A percentile compares a stretch with the other conserved stretches of the same genome.
These are phyloP conservation scores for Penicillium fimorum DNA, from an alignment of 495 filamentous ascomycete genomes.

Conservation along the genomic window DNA sequence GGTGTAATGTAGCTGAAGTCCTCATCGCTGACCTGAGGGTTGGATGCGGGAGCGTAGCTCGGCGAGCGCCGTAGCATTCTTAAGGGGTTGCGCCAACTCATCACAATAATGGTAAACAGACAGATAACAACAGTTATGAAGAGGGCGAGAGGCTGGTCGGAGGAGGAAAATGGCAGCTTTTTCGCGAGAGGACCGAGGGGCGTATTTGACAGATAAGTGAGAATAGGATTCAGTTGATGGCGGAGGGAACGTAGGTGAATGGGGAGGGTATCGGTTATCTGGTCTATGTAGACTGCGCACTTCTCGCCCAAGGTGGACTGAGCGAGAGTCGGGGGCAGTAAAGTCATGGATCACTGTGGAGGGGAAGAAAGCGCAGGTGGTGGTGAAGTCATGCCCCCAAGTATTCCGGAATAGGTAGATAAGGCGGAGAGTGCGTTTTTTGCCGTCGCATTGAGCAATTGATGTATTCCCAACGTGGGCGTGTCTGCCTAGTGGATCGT, in stretches of 20 bases:
- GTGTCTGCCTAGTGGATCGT: slow-evolving; percentile 3
- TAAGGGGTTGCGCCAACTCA: slow-evolving; percentile 64
- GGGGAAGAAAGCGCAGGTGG: slow-evolving; percentile 14
- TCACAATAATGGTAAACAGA: slow-evolving; percentile 49
- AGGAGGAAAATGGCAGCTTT: slow-evolving; percentile 28
- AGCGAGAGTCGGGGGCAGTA: slow-evolving; percentile 45
- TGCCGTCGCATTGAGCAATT: slow-evolving; percentile 15
- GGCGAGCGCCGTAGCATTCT: slow-evolving; percentile 54
- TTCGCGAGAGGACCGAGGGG: slow-evolving; percentile 33
- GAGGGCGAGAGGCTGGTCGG: slow-evolving; percentile 24
- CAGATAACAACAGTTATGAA: slow-evolving; percentile 43
- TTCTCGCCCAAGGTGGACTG: slow-evolving; percentile 50
- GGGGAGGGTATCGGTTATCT: slow-evolving; percentile 55
- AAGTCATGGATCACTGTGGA: slow-evolving; percentile 37
- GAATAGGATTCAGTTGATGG: slow-evolving; percentile 35
- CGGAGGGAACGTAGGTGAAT: slow-evolving; percentile 44
- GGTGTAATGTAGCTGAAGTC: slow-evolving; percentile 82
- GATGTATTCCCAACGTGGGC: not conserved
- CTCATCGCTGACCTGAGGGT: slow-evolving; percentile 66
- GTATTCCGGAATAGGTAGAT: slow-evolving; percentile 22
- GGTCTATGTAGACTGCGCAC: slow-evolving; percentile 50
- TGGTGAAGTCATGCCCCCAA: slow-evolving; percentile 24
- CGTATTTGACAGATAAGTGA: slow-evolving; percentile 40
- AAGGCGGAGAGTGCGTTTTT: slow-evolving; percentile 35
- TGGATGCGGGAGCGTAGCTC: slow-evolving; percentile 37